These are phyloP conservation scores for Penicillium sumatraense DNA, from an alignment of 2,329 filamentous ascomycete species.

Conservation along the genomic window DNA sequence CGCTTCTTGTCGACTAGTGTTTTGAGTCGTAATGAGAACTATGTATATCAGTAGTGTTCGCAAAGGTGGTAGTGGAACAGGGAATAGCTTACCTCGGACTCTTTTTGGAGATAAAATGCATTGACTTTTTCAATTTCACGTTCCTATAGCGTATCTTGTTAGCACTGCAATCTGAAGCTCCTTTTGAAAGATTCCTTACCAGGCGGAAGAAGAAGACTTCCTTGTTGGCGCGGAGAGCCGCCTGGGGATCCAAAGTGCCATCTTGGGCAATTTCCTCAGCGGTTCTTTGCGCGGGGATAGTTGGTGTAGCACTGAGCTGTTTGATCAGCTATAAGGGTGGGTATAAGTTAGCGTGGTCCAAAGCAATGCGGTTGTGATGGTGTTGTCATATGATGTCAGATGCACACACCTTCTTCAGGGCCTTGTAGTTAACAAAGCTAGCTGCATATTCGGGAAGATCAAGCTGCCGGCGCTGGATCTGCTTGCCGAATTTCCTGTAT, in stretches of 20 bases:
- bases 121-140: conserved; percentile 98
- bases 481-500: conserved; percentile 97
- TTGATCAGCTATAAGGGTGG: conserved; percentile 86
- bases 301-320: conserved; percentile 90
- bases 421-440: conserved; percentile 99
- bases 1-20: conserved; percentile 95
- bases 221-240: conserved; percentile 92
- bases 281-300: conserved; percentile 76
- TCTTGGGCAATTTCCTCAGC: conserved; percentile 44
- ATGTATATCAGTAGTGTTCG: background rate
- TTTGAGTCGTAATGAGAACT: conserved; percentile 92
- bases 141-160: conserved; percentile 64
- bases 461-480: conserved; percentile 98
- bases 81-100: conserved; percentile 76
- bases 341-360: background rate
- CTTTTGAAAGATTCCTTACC: conserved; percentile 60
- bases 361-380: background rate
- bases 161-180: no score
- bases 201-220: conserved; percentile 98
- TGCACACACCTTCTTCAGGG: conserved; percentile 83
- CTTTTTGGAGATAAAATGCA: conserved; percentile 95
- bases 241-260: conserved; percentile 71
- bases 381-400: background rate
- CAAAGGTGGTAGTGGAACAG: background rate
- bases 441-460: conserved; percentile 99